Base-by-base conservation (phyloP, 805 yeast species). In the Monosporozyma yasuniensis region DNA sequence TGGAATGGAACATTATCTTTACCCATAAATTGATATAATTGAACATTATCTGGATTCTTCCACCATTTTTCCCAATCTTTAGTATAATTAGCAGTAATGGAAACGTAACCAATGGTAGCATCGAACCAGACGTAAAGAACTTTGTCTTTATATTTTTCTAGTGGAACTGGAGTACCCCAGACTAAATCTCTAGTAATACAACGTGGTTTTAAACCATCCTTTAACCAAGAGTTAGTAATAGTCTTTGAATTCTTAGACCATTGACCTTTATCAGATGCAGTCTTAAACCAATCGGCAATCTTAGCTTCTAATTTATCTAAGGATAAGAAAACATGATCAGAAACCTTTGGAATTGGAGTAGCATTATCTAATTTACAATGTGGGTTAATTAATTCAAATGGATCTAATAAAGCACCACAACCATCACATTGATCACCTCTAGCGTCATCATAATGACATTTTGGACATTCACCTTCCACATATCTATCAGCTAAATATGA, bases 361-460 rank as follows among this genome's bases (percentile, higher is more conserved):
- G 88, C 77, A 58, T 80, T 78, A 64, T 93, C 99, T 53, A 93
- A 71, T 71, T 93, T 91, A 79, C 99, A 93, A 60, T 96, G 86
- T 49, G 99, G 98, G 55, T 90, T 79, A 56, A 91, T 83, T 66
- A 93, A 78, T 70, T 93, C 98, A 62, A 89, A 84, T 47, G 99
- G 96, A 66, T 91, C 86, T 59, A 93, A 75, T 56, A 93, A 75
- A 52, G 72, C 71, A 56, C 99, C 99, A 75, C 99, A 93, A 61
- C 83, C 83, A 69, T 93, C 99, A 78, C 99, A 93, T 74, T 93
- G 99, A 69, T 93, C 99, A 60, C 99, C 99, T 69, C 99, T 82
- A 30, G 99, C 99, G 67, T 93, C 99, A 54, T 86, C 96, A 66
- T 89, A 93, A 43, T 75, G 78, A 74, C 99, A 93, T 69, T 84